phyloP scores from a whole-genome alignment of 2,329 filamentous ascomycete genomes.

The Microthyrium microscopicum region DNA sequence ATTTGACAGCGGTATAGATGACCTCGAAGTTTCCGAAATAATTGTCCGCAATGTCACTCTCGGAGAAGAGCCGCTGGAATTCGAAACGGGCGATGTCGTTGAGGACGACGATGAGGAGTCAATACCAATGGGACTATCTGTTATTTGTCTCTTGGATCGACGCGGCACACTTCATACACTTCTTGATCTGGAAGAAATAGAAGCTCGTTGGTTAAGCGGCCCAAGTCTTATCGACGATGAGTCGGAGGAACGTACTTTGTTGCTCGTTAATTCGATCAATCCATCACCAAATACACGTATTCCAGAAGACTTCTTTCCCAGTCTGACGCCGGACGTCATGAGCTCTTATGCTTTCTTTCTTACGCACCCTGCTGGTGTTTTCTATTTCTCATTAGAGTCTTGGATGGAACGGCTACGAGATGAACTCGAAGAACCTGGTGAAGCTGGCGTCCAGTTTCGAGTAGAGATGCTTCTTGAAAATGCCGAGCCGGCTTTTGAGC shows the following conservation, averaged over 20 bases:
- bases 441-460: slow-evolving; percentile 37
- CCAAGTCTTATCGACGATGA: slow-evolving; percentile 11
- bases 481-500: slow-evolving; percentile 2
- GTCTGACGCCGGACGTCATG: slow-evolving; percentile 37
- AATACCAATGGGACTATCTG: slow-evolving; percentile 33
- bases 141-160: slow-evolving; percentile 40
- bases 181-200: slow-evolving; percentile 43
- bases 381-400: slow-evolving; percentile 36
- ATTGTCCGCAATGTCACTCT: slow-evolving; percentile 37
- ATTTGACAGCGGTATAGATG: slow-evolving; percentile 29
- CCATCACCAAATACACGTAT: slow-evolving; percentile 12
- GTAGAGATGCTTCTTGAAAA: slow-evolving; percentile 34
- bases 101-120: slow-evolving; percentile 30
- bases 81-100: slow-evolving; percentile 36
- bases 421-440: slow-evolving; percentile 36
- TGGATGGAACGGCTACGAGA: slow-evolving; percentile 41
- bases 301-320: slow-evolving; percentile 23
- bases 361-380: slow-evolving; percentile 36
- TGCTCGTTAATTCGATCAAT: slow-evolving; percentile 26
- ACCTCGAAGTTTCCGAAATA: slow-evolving; percentile 44
- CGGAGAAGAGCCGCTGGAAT: slow-evolving; percentile 21
- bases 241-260: slow-evolving; percentile 10
- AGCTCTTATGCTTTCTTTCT: slow-evolving; percentile 43
- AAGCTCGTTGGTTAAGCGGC: slow-evolving; percentile 44
- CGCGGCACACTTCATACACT: slow-evolving; percentile 40